Evolutionary conservation across 768 basidiomycete species (phyloP).

Genomic region (Sarcodon aspratus): DNA sequence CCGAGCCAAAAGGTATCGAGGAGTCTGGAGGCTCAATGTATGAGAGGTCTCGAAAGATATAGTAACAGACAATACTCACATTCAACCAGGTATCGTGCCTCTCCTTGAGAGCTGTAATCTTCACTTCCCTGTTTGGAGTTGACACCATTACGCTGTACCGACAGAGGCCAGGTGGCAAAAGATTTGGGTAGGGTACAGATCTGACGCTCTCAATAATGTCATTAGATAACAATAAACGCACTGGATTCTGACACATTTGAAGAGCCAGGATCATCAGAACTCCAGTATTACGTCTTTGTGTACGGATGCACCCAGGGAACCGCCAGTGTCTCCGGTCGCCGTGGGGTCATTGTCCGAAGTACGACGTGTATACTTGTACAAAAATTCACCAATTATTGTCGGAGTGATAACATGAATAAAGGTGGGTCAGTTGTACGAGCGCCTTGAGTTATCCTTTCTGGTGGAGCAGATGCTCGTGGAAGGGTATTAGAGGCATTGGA

Average conservation of each 20-base stretch:
- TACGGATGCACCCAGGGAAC: constrained; percentile 99
- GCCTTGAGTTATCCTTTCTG: constrained; percentile 16
- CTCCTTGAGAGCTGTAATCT: constrained; percentile 95
- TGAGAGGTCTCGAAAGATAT: too few relatives aligned
- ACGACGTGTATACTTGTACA: constrained; percentile 93
- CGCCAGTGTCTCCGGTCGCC: constrained; percentile 84
- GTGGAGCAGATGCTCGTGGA: constrained; percentile 30
- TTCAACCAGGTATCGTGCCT: constrained; percentile 96
- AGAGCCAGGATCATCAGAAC: constrained; percentile 86
- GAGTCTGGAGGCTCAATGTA: constrained; percentile 51
- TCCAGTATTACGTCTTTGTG: constrained; percentile 97
- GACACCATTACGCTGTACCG: constrained; percentile 90
- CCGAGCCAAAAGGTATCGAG: constrained; percentile 81
- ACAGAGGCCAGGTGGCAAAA: constrained; percentile 85
- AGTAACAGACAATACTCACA: constrained; percentile 32
- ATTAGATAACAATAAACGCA: constrained; percentile 31
- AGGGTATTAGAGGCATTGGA: constrained; percentile 22
- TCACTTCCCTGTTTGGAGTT: constrained; percentile 93
- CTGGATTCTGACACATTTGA: constrained; percentile 82
- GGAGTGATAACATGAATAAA: constrained; percentile 97
- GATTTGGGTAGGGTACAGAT: constrained; percentile 87
- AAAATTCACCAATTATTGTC: constrained; percentile 98
- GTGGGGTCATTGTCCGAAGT: constrained; percentile 83
- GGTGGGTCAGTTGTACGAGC: constrained; percentile 68
- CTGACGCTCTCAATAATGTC: constrained; percentile 91